These are phyloP conservation scores for Isabelozyma heimii DNA, from an alignment of 805 yeast species.

Conservation along the genomic window DNA sequence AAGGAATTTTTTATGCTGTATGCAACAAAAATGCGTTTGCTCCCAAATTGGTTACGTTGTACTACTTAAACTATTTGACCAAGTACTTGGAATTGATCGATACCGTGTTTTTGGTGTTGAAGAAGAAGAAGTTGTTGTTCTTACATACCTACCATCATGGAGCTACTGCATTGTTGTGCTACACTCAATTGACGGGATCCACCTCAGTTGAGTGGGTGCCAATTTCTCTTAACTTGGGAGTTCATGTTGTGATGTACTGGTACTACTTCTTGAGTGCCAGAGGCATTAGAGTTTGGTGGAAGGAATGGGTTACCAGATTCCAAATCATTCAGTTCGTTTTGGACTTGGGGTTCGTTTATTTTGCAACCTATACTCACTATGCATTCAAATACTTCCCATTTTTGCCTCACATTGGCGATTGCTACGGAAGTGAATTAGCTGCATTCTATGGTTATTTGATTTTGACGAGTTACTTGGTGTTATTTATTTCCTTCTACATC, in stretches of 20 bases:
- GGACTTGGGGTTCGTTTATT: conserved; percentile 88
- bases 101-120: conserved; percentile 86
- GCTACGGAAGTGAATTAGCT: conserved; percentile 91
- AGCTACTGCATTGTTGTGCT: conserved; percentile 93
- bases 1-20: conserved; percentile 83
- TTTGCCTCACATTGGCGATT: conserved; percentile 74
- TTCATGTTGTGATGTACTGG: conserved; percentile 97
- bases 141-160: conserved; percentile 98
- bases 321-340: conserved; percentile 91
- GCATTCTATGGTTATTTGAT: conserved; percentile 89
- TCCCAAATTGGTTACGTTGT: conserved; percentile 74
- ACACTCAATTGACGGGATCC: conserved; percentile 84
- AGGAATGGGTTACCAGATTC: conserved; percentile 96
- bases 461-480: conserved; percentile 80
- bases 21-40: conserved; percentile 81
- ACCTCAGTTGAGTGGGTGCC: conserved; percentile 97
- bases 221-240: conserved; percentile 81
- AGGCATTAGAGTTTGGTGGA: conserved; percentile 98
- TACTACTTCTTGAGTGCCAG: conserved; percentile 91
- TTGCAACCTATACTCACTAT: conserved; percentile 89
- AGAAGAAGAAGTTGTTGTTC: conserved; percentile 87
- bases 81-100: conserved; percentile 88
- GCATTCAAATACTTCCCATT: conserved; percentile 61
- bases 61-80: conserved; percentile 88
- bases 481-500: conserved; percentile 91